These are phyloP conservation scores for Talaromyces piceae DNA, from an alignment of 2,329 filamentous ascomycete species.

Conservation along the genomic window DNA sequence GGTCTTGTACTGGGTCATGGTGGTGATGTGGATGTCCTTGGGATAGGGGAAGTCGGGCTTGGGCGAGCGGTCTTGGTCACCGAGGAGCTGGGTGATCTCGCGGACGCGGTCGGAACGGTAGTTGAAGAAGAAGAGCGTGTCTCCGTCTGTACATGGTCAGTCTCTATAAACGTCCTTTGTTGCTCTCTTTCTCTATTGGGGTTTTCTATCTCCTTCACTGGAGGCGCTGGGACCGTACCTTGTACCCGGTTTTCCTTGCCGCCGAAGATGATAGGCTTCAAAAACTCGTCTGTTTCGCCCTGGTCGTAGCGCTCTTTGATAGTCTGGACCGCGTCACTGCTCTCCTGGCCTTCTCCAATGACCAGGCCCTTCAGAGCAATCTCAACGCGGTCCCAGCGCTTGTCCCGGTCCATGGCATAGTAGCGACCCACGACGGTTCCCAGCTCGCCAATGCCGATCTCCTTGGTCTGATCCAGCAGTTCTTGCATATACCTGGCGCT, in stretches of 20 bases:
- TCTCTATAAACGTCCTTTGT: not conserved
- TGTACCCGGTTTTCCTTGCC: conserved; percentile 80
- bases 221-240: conserved; percentile 44
- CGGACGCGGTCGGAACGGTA: conserved; percentile 97
- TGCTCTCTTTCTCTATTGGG: not conserved
- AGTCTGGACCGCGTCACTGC: conserved; percentile 74
- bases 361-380: conserved; percentile 81
- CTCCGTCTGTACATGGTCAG: conserved; percentile 59
- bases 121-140: conserved; percentile 99
- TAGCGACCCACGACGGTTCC: conserved; percentile 92
- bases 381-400: conserved; percentile 95
- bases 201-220: not conserved
- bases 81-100: conserved; percentile 90
- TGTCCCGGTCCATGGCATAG: conserved; percentile 99
- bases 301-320: conserved; percentile 83
- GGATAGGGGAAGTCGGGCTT: conserved; percentile 89
- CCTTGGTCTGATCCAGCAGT: conserved; percentile 70
- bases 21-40: conserved; percentile 77
- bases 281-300: conserved; percentile 91
- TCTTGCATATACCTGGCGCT: conserved; percentile 80
- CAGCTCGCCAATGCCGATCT: conserved; percentile 79
- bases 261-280: conserved; percentile 93
- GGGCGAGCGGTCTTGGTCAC: conserved; percentile 84
- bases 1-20: conserved; percentile 97
- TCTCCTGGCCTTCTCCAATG: conserved; percentile 77